Conservation (phyloP, 2,329 filamentous ascomycete genomes). For the Aspergillus sp. region DNA sequence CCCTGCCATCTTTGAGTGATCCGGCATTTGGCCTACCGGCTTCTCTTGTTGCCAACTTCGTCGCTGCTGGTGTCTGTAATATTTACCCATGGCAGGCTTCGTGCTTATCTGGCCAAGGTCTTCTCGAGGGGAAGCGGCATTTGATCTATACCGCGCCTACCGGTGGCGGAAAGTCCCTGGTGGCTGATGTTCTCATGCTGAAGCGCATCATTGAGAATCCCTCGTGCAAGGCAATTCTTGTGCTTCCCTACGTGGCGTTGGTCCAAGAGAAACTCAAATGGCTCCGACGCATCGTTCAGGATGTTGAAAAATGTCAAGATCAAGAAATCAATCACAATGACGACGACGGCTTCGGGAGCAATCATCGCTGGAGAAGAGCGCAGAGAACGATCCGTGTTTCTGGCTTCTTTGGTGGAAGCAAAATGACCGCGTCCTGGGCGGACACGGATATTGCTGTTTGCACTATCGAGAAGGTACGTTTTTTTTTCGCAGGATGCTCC, state of each 20-base stretch:
- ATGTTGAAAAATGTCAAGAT: conserved; percentile 53
- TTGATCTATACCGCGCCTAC: conserved; percentile 81
- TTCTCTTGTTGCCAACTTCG: conserved; percentile 67
- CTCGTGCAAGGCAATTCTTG: conserved; percentile 69
- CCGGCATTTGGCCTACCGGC: conserved; percentile 65
- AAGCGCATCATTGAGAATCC: conserved; percentile 69
- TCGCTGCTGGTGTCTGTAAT: conserved; percentile 67
- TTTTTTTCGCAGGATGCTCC: neutral
- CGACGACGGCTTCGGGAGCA: conserved; percentile 40
- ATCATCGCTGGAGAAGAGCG: conserved; percentile 60
- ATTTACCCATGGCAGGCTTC: conserved; percentile 83
- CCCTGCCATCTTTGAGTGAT: conserved; percentile 64
- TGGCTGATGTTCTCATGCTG: conserved; percentile 73
- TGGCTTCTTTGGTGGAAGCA: conserved; percentile 76
- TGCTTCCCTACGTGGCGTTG: conserved; percentile 77
- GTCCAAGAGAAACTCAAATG: conserved; percentile 80
- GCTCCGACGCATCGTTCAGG: conserved; percentile 69
- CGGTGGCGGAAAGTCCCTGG: conserved; percentile 76
- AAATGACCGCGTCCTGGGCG: conserved; percentile 67
- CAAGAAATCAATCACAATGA: conserved; percentile 34
- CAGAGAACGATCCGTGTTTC: conserved; percentile 67
- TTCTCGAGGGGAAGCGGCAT: conserved; percentile 68
- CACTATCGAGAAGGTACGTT: conserved; percentile 74
- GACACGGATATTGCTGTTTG: conserved; percentile 80
- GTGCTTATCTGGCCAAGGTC: conserved; percentile 69